Evolutionary conservation across 2,329 filamentous ascomycete genomes (phyloP), one percentile per base, ranked within the genome.

Genomic region (Aspergillus floridensis): DNA sequence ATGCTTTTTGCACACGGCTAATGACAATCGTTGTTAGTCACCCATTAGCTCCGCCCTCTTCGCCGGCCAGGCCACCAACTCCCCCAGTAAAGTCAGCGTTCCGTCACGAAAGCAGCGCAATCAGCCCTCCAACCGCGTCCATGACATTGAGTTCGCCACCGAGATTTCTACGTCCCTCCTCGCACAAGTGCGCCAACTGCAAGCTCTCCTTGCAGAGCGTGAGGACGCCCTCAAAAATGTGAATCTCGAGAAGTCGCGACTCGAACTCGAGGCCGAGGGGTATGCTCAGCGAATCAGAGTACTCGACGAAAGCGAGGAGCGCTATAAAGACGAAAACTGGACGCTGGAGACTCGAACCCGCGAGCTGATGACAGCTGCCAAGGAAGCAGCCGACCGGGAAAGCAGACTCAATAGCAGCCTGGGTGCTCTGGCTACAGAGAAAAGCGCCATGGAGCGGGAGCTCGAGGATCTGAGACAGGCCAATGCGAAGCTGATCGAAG

Each of bases 271-370:
- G 65, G 85, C 88, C 0, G 90, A 96, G 72, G 86, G 84, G 3
- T 85, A 96, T 64, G 85, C 89, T 56, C 91, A 96, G 73, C 87
- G 92, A 35, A 81, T 98, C 64, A 89, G 91, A 71, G 84, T 85
- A 6, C 81, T 97, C 46, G 93, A 97, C 68, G 95, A 99, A 76
- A 96, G 90, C 72, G 95, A 99, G 74, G 90, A 96, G 70, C 88
- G 91, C 55, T 96, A 96, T 79, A 98, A 97, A 77, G 95, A 99
- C 71, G 95, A 98, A 76, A 99, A 98, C 74, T 99, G 95, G 95
- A 93, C 90, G 63, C 83, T 99, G 41, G 95, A 99, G 76, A 96
- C 93, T 0, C 91, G 92, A 68, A 84, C 96, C 22, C 95, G 96
- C 69, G 93, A 98, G 63, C 81, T 93, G 47, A 83, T 90, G 55